phyloP scores from a whole-genome alignment of 2,329 filamentous ascomycete species.

The Thelonectria olida region DNA sequence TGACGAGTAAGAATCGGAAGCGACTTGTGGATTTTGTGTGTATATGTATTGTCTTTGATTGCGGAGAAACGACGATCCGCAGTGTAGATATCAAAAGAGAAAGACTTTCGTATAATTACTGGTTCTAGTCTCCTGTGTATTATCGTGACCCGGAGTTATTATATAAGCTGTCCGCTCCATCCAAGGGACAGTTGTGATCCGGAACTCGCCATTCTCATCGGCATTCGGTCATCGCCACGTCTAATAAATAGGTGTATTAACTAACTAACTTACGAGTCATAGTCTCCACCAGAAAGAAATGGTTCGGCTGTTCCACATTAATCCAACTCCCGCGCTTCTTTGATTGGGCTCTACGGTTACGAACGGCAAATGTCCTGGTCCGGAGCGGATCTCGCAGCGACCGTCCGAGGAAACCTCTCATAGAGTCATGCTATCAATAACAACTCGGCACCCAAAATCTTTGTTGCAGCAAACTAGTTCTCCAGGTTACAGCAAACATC shows the following conservation, averaged over 20 bases:
- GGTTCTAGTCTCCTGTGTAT: no score
- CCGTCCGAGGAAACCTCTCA: not conserved
- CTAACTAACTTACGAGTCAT: no score
- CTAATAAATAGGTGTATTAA: no score
- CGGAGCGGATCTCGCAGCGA: conserved; percentile 22
- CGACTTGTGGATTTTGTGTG: not conserved
- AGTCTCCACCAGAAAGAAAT: not conserved
- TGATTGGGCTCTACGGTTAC: conserved; percentile 10
- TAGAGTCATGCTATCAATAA: not conserved
- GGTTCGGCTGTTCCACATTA: not conserved
- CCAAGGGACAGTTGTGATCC: no score
- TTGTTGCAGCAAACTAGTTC: not conserved
- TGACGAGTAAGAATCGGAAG: conserved; percentile 27
- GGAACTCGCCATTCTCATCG: no score
- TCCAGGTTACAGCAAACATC: not conserved
- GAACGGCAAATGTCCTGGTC: not conserved
- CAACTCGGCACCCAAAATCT: not conserved
- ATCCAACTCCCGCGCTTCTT: not conserved
- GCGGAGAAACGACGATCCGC: not conserved
- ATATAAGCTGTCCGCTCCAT: no score
- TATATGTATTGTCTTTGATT: not conserved
- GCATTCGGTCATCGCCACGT: no score
- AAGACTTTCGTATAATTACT: no score
- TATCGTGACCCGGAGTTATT: no score
- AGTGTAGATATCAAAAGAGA: not conserved